These are phyloP conservation scores for Leccinum variicolor DNA, from an alignment of 768 basidiomycete species.

Conservation along the genomic window DNA sequence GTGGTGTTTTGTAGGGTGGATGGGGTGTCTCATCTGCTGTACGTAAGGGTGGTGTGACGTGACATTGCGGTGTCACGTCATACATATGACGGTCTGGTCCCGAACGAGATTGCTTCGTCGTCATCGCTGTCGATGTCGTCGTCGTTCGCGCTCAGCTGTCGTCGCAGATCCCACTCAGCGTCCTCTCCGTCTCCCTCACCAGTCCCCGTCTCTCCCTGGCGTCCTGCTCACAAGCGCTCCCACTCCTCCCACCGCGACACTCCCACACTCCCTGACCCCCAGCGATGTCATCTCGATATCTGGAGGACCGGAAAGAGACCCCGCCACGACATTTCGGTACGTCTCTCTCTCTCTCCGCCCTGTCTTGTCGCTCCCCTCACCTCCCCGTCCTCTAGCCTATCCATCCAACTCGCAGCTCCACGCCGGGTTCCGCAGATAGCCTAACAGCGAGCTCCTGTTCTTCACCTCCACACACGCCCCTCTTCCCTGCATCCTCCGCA, in stretches of 20 bases:
- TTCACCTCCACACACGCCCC: conserved; percentile 31
- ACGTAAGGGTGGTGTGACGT: conserved; percentile 22
- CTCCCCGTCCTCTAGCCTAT: conserved; percentile 8
- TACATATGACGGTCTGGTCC: conserved; percentile 5
- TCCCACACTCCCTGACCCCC: conserved; percentile 35
- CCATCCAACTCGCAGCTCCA: conserved; percentile 27
- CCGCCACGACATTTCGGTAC: conserved; percentile 46
- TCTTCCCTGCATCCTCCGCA: conserved; percentile 46
- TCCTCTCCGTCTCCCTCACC: conserved; percentile 36
- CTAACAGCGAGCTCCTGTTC: conserved; percentile 21
- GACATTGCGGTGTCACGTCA: conserved; percentile 22
- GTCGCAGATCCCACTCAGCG: conserved; percentile 53
- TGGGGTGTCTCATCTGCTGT: conserved; percentile 17
- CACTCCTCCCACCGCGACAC: conserved; percentile 38
- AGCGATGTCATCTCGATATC: conserved; percentile 51
- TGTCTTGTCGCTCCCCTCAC: conserved; percentile 7
- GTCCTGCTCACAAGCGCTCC: conserved; percentile 47
- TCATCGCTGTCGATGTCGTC: conserved; percentile 33
- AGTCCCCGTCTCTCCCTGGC: conserved; percentile 37
- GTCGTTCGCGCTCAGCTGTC: conserved; percentile 34
- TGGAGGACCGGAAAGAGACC: conserved; percentile 56
- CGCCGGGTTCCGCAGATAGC: conserved; percentile 29
- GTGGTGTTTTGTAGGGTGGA: conserved; percentile 21
- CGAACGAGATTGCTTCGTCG: conserved; percentile 16
- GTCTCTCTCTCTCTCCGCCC: conserved; percentile 10